Base-by-base conservation (phyloP, 345 rosid genomes). In the Pugionium cornutum region DNA sequence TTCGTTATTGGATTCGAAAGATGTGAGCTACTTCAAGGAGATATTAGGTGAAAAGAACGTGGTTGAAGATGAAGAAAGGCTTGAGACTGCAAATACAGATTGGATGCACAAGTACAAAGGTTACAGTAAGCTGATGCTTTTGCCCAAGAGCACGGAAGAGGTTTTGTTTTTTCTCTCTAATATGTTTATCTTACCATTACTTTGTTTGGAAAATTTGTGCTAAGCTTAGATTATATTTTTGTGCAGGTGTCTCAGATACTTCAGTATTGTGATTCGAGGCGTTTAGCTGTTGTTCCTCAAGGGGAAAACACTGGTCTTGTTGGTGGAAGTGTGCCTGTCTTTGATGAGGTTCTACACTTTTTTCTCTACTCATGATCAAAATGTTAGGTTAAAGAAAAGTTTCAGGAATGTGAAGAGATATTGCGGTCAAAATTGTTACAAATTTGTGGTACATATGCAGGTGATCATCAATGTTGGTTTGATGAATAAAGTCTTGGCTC, bases 251-350 rank as follows among this genome's bases (percentile, higher is more conserved):
- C 99, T 62, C 76, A 80, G 68, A 82, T 88, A 82, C 92, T 94
- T 60, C 60, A 74, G 45, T 82, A 90, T 56, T 94, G 96, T 73
- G 84, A 90, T 78, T 86, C 89, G 4, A 84, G 96, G 73, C 58
- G 74, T 73, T 80, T 94, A 75, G 87, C 96, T 67, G 96, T 90
- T 69, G 99, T 88, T 86, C 99, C 99, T 36, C 97, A 90, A 80
- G 97, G 97, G 11, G 99, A 97, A 73, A 90, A 94, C 64, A 94
- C 96, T 40, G 92, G 99, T 63, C 97, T 94, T 72, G 99, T 90
- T 37, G 99, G 99, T 52, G 99, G 99, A 70, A 90, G 96, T 79
- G 95, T 94, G 25, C 97, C 99, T 48, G 96, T 88, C 58, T 90
- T 86, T 76, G 95, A 94, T 41, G 96, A 94, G 99, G 99, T 92